Conservation (phyloP, 805 yeast species). For the Maudiozyma serrabonitensis region DNA sequence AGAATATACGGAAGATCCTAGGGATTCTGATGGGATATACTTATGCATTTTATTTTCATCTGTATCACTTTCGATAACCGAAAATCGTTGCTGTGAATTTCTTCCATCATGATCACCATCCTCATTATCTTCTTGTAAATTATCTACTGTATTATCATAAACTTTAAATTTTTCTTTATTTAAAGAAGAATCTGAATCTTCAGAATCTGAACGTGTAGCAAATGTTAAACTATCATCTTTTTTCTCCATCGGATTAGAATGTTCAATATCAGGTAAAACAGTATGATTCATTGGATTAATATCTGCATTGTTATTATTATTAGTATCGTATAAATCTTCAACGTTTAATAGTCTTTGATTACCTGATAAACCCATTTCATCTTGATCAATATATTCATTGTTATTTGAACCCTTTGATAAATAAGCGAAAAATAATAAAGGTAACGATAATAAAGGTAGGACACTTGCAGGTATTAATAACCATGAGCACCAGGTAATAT, state of each 20-base stretch:
- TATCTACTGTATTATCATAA: not conserved
- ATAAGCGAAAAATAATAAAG: constrained; percentile 38
- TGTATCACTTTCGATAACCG: constrained; percentile 15
- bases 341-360: constrained; percentile 1
- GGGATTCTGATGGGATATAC: constrained; percentile 9
- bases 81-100: constrained; percentile 12
- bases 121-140: not conserved
- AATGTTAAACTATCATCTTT: not conserved
- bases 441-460: constrained; percentile 41
- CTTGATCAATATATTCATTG: constrained; percentile 3
- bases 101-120: constrained; percentile 3
- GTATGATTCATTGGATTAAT: constrained; percentile 1
- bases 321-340: constrained; percentile 1
- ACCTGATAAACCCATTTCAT: constrained; percentile 6
- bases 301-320: not conserved
- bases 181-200: constrained; percentile 3
- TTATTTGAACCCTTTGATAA: constrained; percentile 8
- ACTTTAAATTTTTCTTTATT: constrained; percentile 4
- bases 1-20: constrained; percentile 18
- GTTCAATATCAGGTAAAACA: constrained; percentile 7
- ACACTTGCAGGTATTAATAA: constrained; percentile 57
- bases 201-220: constrained; percentile 9
- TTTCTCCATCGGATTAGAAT: not conserved
- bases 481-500: constrained; percentile 67
- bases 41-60: not conserved